Percentiles rank a stretch among this genome's conserved stretches.
Evolutionary conservation across 2,329 filamentous ascomycete species (phyloP).

Genomic region (Pseudocercospora eumusae): DNA sequence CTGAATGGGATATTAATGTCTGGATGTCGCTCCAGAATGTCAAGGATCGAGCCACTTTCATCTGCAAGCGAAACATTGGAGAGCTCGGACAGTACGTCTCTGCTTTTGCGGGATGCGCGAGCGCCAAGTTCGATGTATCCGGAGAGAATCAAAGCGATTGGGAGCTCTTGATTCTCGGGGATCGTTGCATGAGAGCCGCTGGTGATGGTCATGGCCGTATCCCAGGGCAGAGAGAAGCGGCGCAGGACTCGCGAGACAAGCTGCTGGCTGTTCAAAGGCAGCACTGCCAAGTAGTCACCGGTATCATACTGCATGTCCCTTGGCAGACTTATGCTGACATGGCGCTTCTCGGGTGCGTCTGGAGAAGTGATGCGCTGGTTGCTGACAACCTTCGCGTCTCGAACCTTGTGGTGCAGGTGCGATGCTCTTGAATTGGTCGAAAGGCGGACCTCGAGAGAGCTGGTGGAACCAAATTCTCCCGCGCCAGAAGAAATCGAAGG

Average conservation of each 20-base stretch:
- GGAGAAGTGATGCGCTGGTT: conserved; percentile 54
- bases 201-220: conserved; percentile 49
- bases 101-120: conserved; percentile 56
- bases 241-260: conserved; percentile 63
- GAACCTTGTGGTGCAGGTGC: conserved; percentile 60
- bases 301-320: conserved; percentile 61
- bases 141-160: conserved; percentile 63
- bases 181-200: conserved; percentile 65
- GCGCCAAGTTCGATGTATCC: conserved; percentile 71
- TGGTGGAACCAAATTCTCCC: neutral
- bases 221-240: conserved; percentile 66
- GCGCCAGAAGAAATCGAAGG: conserved; percentile 4
- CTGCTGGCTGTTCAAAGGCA: conserved; percentile 63
- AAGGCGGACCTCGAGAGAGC: conserved; percentile 11
- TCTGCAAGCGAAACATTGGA: conserved; percentile 49
- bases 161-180: conserved; percentile 60
- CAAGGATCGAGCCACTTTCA: conserved; percentile 63
- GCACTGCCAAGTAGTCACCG: conserved; percentile 46
- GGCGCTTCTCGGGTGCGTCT: conserved; percentile 59
- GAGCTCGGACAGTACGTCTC: conserved; percentile 42
- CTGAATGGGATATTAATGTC: conserved; percentile 61
- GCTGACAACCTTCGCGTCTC: conserved; percentile 60
- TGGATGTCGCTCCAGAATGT: conserved; percentile 65
- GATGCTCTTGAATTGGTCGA: conserved; percentile 41
- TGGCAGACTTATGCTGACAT: conserved; percentile 47